Evolutionary conservation across 2,329 filamentous ascomycete species (phyloP), one percentile per base, ranked within the genome.

Genomic region (Verticillium longisporum): DNA sequence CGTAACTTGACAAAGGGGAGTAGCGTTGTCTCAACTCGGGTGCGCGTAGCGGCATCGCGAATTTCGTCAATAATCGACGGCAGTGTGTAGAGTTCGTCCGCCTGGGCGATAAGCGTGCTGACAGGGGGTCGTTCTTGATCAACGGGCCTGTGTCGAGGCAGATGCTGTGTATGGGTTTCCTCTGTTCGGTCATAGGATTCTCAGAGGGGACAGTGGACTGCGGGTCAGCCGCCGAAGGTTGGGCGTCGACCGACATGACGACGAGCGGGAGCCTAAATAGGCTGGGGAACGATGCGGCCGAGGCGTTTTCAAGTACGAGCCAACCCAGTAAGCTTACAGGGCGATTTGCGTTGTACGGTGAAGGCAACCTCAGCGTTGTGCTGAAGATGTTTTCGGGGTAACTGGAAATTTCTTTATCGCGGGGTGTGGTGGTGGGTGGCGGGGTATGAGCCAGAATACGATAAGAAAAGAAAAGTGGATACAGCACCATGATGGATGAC

Each of bases 131-230:
- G 77, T 97, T 97, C 72, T 94, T 94, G 74, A 99, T 93, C 63
- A 99, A 87, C 7, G 94, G 92, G 32, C 93, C 94, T 3, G 95
- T 90, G 72, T 99, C 95, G 66, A 99, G 83, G 33, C 98, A 84
- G 58, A 98, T 85, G 60, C 88, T 89, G 77, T 96, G 88, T 57
- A 96, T 86, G 0, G 88, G 83, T 72, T 93, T 97, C 57, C 31
- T 33, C 18, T 33, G 10, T 5, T 55, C 41, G 7, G 54, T 53
- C 9, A 9, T 18, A 13, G 45, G 9, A 10, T 53, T n/a, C 18
- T 53, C 45, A 4, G 45, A 53, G 45, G 18, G 18, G 18, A 53
- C 45, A 13, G n/a, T 26, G 18, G 45, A 18, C 18, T 26, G 45
- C 45, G 45, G 18, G 18, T n/a, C 18, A 21, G 21, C 45, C 45